A percentile compares a stretch with the other conserved stretches of the same genome.
Conservation (phyloP, 441 rosid species). For the Syzygium syzygioides region DNA sequence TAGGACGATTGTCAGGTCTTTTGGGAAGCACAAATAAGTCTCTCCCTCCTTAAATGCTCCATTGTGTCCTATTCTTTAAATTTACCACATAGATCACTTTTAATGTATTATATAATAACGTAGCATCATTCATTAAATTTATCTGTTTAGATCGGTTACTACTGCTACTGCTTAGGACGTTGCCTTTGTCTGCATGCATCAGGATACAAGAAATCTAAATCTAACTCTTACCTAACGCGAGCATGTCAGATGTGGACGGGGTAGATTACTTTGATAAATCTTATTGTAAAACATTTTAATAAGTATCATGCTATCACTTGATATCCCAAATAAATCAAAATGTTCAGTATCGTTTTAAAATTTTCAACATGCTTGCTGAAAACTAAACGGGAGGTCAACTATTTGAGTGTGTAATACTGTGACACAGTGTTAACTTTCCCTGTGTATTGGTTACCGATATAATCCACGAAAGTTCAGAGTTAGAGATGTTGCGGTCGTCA, state of each 20-base stretch:
- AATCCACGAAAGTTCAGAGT: background rate
- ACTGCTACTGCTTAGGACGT: background rate
- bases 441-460: background rate
- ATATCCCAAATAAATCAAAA: background rate
- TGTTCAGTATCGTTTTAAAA: background rate
- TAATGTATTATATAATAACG: background rate
- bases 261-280: background rate
- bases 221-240: background rate
- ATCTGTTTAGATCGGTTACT: background rate
- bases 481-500: background rate
- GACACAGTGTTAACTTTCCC: background rate
- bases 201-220: background rate
- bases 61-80: background rate
- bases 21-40: background rate
- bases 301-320: background rate
- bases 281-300: background rate
- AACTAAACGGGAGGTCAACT: background rate
- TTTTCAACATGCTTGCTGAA: background rate
- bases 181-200: background rate
- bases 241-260: background rate
- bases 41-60: background rate
- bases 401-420: background rate
- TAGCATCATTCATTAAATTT: background rate
- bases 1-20: background rate
- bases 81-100: background rate